These are phyloP conservation scores for Globisporangium apiculatum DNA, from an alignment of 352 stramenopile species.

Conservation along the genomic window DNA sequence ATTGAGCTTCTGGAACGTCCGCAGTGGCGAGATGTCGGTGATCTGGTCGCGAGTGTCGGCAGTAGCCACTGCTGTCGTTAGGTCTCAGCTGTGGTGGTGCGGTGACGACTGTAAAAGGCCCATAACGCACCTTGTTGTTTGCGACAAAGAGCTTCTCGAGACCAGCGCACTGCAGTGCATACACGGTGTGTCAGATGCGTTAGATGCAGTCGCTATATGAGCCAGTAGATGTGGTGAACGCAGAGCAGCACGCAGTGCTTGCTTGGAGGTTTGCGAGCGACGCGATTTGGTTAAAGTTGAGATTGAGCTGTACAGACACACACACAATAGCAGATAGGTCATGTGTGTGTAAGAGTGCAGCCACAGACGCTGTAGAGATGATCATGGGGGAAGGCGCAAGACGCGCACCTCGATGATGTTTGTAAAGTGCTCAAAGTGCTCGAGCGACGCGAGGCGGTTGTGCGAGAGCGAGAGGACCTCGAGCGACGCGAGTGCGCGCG, in stretches of 20 bases:
- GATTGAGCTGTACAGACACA: constrained; percentile 33
- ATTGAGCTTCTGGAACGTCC: constrained; percentile 38
- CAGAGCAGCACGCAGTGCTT: not conserved
- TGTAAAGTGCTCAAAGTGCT: constrained; percentile 57
- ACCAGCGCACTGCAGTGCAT: constrained; percentile 24
- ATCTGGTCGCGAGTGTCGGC: constrained; percentile 18
- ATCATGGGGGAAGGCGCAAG: not conserved
- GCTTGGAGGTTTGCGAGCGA: constrained; percentile 45
- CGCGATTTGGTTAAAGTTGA: constrained; percentile 62
- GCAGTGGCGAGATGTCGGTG: constrained; percentile 35
- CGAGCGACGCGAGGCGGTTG: constrained; percentile 53
- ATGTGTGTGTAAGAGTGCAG: no score
- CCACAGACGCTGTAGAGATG: no score
- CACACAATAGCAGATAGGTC: no score
- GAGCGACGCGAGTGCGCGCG: constrained; percentile 43
- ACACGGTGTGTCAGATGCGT: not conserved
- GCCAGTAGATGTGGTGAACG: not conserved
- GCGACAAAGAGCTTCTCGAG: constrained; percentile 62
- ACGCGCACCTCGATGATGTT: constrained; percentile 63
- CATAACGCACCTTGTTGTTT: constrained; percentile 36
- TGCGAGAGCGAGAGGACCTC: constrained; percentile 82
- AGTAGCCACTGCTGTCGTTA: not conserved
- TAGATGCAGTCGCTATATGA: not conserved
- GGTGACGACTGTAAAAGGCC: not conserved
- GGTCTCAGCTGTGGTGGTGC: no score